Percentiles rank a stretch among this genome's conserved stretches.
Conservation (phyloP, 495 filamentous ascomycete species). For the Podospora didyma region DNA sequence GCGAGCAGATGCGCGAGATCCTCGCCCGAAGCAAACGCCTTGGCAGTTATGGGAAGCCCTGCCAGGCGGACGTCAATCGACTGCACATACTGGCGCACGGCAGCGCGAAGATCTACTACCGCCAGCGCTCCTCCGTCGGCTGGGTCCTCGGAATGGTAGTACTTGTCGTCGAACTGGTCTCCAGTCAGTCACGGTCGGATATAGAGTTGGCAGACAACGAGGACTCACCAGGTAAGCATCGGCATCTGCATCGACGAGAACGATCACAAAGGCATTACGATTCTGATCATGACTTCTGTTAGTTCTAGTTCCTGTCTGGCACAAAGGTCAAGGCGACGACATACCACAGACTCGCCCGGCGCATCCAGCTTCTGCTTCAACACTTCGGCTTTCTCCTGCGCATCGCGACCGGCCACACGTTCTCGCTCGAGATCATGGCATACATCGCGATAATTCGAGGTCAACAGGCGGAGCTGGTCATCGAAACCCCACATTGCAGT, state of each 20-base stretch:
- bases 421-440: slow-evolving; percentile 19
- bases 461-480: slow-evolving; percentile 5
- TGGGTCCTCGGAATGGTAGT: slow-evolving; percentile 18
- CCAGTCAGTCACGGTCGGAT: too few relatives aligned
- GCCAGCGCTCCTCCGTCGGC: slow-evolving; percentile 32
- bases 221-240: slow-evolving; percentile 31
- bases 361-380: not conserved
- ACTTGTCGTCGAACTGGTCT: slow-evolving; percentile 37
- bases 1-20: slow-evolving; percentile 28
- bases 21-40: slow-evolving; percentile 36
- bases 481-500: not conserved
- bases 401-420: slow-evolving; percentile 12
- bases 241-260: slow-evolving; percentile 35
- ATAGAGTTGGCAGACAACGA: too few relatives aligned
- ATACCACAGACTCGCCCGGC: not conserved
- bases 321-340: slow-evolving; percentile 5
- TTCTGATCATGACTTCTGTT: not conserved
- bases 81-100: slow-evolving; percentile 29
- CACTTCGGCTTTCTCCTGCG: slow-evolving; percentile 12
- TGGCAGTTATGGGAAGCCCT: slow-evolving; percentile 30
- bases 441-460: slow-evolving; percentile 6
- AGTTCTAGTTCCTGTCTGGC: not conserved
- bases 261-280: slow-evolving; percentile 24
- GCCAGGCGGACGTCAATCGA: slow-evolving; percentile 22
- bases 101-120: slow-evolving; percentile 31